These are phyloP conservation scores for Crepidotus variabilis DNA, from an alignment of 768 basidiomycete genomes.

Conservation along the genomic window DNA sequence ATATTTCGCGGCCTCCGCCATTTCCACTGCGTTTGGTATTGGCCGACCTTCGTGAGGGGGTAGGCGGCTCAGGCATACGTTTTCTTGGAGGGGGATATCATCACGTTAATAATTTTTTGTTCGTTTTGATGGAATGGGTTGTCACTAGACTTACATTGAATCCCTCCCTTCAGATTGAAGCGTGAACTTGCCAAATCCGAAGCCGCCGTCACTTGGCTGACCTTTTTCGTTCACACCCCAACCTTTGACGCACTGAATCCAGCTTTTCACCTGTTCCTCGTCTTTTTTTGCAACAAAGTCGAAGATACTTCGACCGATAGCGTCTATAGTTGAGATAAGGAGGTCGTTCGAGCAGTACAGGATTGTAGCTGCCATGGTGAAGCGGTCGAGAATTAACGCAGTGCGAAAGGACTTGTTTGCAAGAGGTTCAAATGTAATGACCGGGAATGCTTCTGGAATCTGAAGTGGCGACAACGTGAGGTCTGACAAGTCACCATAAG, in stretches of 20 bases:
- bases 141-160: slow-evolving; percentile 42
- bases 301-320: slow-evolving; percentile 66
- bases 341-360: slow-evolving; percentile 74
- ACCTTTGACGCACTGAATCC: slow-evolving; percentile 75
- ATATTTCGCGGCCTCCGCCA: slow-evolving; percentile 20
- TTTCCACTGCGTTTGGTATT: slow-evolving; percentile 6
- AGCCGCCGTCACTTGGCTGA: slow-evolving; percentile 80
- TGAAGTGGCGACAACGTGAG: not conserved
- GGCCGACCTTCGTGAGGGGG: slow-evolving; percentile 13
- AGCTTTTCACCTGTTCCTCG: slow-evolving; percentile 62
- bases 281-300: slow-evolving; percentile 69
- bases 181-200: slow-evolving; percentile 74
- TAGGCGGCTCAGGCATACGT: slow-evolving; percentile 30
- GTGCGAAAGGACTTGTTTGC: slow-evolving; percentile 71
- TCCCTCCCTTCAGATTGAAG: slow-evolving; percentile 58
- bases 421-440: slow-evolving; percentile 56
- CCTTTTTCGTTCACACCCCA: slow-evolving; percentile 86
- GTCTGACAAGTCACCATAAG: not conserved
- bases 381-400: slow-evolving; percentile 80
- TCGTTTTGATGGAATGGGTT: not conserved
- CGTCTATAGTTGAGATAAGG: slow-evolving; percentile 53
- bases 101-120: not conserved
- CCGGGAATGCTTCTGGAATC: slow-evolving; percentile 12
- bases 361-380: slow-evolving; percentile 61
- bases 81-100: slow-evolving; percentile 14